Evolutionary conservation across 1,284 basidiomycete genomes (phyloP), one percentile per base, ranked within the genome.

Genomic region (Coniferiporia weirii): DNA sequence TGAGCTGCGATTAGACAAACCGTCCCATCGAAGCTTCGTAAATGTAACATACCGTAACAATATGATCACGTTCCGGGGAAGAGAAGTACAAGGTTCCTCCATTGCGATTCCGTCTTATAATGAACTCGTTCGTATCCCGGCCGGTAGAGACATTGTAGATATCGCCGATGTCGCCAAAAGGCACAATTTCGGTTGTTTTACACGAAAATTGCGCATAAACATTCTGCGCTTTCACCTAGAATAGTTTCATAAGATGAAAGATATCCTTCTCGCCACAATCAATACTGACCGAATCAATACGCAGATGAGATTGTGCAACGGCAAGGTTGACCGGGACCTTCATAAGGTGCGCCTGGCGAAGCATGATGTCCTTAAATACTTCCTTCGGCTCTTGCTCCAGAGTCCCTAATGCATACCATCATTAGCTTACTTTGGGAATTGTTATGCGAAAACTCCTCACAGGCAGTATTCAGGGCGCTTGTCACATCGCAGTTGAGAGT

Each of bases 91-190:
- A 72, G 0, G 84, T 90, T 12, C 80, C 77, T 3, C 83, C 83
- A 64, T 89, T 84, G 61, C 81, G 82, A 65, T 81, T 85, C 65
- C 85, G 78, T 46, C 89, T 79, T 66, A 95, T 85, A 61, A 92
- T 87, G 66, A 95, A 90, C 67, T 93, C 90, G 60, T 89, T 78
- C n/a, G 79, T 75, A 57, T 93, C 87, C 13, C 84, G 78, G 6
- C 87, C 85, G 3, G 84, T 87, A 2, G 85, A 82, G 15, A 91
- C 84, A 56, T 88, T 89, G 69, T 92, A 90, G 1, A 92, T 82
- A 67, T 95, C 93, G 72, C 89, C 91, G 64, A 95, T 81, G 61
- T 94, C 92, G 3, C 80, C 74, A 57, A 93, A 76, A 1, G 84
- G 81, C 56, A 95, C 85, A 60, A 91, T 84, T 66, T 94, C 93